A percentile compares a stretch with the other conserved stretches of the same genome.
Evolutionary conservation across 331 rosid genomes (phyloP).

Genomic region (Malus hybrid): DNA sequence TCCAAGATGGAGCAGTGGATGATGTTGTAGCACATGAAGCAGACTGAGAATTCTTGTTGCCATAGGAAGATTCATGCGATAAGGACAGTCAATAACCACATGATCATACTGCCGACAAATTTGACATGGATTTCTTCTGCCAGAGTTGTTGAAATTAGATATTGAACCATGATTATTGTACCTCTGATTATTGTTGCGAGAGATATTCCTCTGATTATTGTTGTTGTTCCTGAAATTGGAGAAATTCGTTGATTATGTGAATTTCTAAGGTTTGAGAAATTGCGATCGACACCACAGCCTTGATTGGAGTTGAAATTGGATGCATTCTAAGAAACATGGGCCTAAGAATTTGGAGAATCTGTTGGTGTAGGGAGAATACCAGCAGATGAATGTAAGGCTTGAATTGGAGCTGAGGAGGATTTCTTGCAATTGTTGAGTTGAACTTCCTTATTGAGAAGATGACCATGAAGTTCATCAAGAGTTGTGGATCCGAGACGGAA

Average conservation of each 20-base stretch:
- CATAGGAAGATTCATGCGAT: too few species aligned
- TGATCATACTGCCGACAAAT: neutral
- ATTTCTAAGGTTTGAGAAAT: too few species aligned
- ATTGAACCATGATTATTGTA: neutral
- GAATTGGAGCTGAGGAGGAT: neutral
- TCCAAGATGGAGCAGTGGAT: neutral
- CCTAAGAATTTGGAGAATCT: neutral
- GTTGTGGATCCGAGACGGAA: neutral
- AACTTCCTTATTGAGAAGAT: neutral
- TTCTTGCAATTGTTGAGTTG: neutral
- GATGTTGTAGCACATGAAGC: neutral
- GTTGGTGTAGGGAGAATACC: neutral
- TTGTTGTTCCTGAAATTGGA: neutral
- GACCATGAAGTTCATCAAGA: neutral
- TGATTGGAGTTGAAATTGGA: neutral
- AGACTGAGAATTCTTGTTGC: neutral
- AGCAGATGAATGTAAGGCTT: neutral
- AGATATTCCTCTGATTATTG: too few species aligned
- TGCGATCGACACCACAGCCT: neutral
- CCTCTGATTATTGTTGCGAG: neutral
- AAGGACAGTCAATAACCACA: neutral
- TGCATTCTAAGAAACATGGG: neutral
- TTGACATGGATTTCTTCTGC: neutral
- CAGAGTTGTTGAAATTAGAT: neutral
- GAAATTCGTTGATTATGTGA: neutral